phyloP scores from a whole-genome alignment of 345 rosid species.

The Excoecaria cochinchinensis region DNA sequence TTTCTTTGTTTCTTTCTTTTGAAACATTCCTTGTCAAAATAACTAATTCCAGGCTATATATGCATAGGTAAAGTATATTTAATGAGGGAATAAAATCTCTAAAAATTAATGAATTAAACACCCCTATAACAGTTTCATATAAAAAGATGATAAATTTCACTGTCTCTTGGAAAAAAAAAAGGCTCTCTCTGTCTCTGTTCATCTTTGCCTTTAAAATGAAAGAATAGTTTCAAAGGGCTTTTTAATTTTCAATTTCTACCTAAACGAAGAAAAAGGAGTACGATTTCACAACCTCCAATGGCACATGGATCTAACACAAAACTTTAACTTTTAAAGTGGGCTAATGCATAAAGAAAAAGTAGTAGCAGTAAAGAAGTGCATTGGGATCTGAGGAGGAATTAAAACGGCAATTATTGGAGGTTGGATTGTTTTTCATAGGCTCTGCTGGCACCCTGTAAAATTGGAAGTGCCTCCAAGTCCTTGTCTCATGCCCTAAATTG shows the following conservation, averaged over 20 bases:
- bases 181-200: conserved; percentile 15
- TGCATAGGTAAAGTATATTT: not conserved
- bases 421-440: not conserved
- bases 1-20: conserved; percentile 4
- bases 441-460: not conserved
- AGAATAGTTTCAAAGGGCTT: conserved; percentile 19
- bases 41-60: not conserved
- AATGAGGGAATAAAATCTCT: conserved; percentile 7
- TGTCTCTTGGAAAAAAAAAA: conserved; percentile 23
- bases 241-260: not conserved
- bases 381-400: conserved; percentile 31
- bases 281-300: conserved; percentile 18
- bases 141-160: conserved; percentile 10
- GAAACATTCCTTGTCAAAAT: conserved; percentile 5
- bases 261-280: not conserved
- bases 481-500: too few relatives aligned
- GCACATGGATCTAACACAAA: conserved; percentile 21
- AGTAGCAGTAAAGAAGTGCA: not conserved
- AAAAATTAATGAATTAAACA: not conserved
- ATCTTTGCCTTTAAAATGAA: conserved; percentile 16
- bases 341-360: conserved; percentile 11
- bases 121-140: not conserved
- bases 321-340: not conserved
- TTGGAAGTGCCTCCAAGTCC: not conserved
- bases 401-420: conserved; percentile 7